A percentile compares a stretch with the other conserved stretches of the same genome.
These are phyloP conservation scores for Scalesia atractyloides DNA, from an alignment of 129 eudicot genomes.

Conservation along the genomic window DNA sequence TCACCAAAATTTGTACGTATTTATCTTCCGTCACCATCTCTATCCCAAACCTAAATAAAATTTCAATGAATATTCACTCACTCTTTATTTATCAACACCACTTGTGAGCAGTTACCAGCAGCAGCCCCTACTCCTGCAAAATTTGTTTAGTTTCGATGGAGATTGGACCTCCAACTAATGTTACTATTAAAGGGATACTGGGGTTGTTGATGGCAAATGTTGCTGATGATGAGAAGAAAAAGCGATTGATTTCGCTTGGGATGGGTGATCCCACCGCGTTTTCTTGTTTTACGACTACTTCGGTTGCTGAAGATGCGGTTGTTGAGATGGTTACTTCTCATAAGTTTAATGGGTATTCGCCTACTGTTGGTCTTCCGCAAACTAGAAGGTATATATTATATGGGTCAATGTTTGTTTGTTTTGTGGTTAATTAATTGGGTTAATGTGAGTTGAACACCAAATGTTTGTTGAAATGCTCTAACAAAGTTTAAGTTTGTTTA, in stretches of 20 bases:
- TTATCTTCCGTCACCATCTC: slow-evolving; percentile 9
- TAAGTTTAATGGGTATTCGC: slow-evolving; percentile 86
- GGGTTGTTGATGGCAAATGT: slow-evolving; percentile 57
- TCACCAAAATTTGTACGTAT: slow-evolving; percentile 21
- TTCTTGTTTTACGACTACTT: slow-evolving; percentile 69
- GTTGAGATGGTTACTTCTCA: slow-evolving; percentile 47
- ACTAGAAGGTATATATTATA: slow-evolving; percentile 56
- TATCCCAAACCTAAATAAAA: slow-evolving; percentile 6
- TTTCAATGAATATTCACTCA: not conserved
- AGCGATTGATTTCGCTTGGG: slow-evolving; percentile 63
- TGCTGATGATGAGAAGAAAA: slow-evolving; percentile 33
- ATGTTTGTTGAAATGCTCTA: slow-evolving; percentile 29
- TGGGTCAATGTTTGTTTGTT: not conserved
- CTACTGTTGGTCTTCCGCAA: slow-evolving; percentile 89
- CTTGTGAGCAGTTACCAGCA: not conserved
- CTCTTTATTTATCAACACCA: slow-evolving; percentile 1
- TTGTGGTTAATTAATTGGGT: not conserved
- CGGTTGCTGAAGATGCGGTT: slow-evolving; percentile 65
- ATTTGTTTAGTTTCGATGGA: slow-evolving; percentile 1
- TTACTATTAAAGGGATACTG: slow-evolving; percentile 84
- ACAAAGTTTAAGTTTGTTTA: not conserved
- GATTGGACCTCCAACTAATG: slow-evolving; percentile 51
- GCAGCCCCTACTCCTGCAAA: not conserved
- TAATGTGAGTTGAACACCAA: not conserved
- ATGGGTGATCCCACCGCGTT: slow-evolving; percentile 98